phyloP scores from a whole-genome alignment of 2,329 filamentous ascomycete genomes.

The Phyllosticta ampelicida region DNA sequence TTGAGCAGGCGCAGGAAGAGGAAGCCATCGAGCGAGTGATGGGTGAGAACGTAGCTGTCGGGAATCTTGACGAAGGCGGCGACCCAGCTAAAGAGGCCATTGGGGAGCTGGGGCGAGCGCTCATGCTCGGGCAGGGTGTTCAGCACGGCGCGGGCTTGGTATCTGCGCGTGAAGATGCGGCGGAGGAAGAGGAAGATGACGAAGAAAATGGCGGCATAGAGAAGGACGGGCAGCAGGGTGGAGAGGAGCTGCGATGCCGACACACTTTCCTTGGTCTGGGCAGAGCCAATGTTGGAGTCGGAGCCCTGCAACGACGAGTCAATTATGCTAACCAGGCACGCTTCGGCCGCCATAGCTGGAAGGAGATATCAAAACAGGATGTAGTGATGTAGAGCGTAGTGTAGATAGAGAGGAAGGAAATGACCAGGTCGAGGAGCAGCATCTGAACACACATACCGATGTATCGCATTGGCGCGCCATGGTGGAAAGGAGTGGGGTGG shows the following conservation, averaged over 20 bases:
- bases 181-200: constrained; percentile 42
- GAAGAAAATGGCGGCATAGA: constrained; percentile 41
- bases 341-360: background rate
- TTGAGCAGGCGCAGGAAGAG: constrained; percentile 83
- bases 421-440: background rate
- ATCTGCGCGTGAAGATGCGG: constrained; percentile 41
- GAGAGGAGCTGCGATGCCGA: constrained; percentile 34
- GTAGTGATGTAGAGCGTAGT: background rate
- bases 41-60: constrained; percentile 74
- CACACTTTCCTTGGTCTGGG: constrained; percentile 28
- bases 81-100: constrained; percentile 28
- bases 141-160: constrained; percentile 37
- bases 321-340: background rate
- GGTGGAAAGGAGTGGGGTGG: background rate
- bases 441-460: background rate
- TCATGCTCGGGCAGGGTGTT: constrained; percentile 3
- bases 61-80: constrained; percentile 42
- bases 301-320: background rate
- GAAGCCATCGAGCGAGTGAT: constrained; percentile 86
- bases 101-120: constrained; percentile 7
- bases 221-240: constrained; percentile 45
- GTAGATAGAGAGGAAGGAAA: background rate
- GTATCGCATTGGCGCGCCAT: background rate
- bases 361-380: background rate
- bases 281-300: constrained; percentile 36